Evolutionary conservation across 345 rosid species (phyloP), one percentile per base, ranked within the genome.

Genomic region (Noccaea bulbosa): DNA sequence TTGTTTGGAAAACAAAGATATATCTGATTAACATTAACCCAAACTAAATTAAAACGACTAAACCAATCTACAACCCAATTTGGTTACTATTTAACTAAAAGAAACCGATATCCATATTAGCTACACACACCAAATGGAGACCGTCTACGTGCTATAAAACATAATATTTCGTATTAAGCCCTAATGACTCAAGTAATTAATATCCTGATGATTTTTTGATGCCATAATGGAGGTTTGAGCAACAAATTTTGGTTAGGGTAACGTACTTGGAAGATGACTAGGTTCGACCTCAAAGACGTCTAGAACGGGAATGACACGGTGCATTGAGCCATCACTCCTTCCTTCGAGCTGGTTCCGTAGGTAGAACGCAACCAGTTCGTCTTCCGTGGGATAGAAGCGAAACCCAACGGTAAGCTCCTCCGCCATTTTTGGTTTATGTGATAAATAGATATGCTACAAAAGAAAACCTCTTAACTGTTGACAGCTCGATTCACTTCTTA

Each of bases 361-460:
- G 70, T 94, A 94, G 86, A 91, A 94, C 17, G 85, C 65, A 62
- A 91, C 67, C 0, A 94, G 84, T 81, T 94, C 99, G 30, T 91
- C 97, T 72, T 94, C 99, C 0, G 97, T 91, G 3, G 99, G 99
- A 74, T 77, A 94, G 80, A 94, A 94, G 27, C 97, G 96, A 70
- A 65, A 83, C 12, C 97, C 99, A 1, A 65, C 40, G 8, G 65
- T 63, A 32, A 67, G 52, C 22, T 87, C 85, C 30, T 53, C 89
- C 76, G 72, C 22, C 79, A 75, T 75, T 46, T 16, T 43, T 41
- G 44, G 3, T 27, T 27, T 45, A 41, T 65, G 17, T 62, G 54
- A 15, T 45, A 3, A 5, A 15, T 14, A 12, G n/a, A 2, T 55
- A 14, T 44, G 22, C 22, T 51, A 32, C 44, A 20, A 43, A 3